phyloP scores from a whole-genome alignment of 2,329 filamentous ascomycete genomes.

The Triangularia setosa region DNA sequence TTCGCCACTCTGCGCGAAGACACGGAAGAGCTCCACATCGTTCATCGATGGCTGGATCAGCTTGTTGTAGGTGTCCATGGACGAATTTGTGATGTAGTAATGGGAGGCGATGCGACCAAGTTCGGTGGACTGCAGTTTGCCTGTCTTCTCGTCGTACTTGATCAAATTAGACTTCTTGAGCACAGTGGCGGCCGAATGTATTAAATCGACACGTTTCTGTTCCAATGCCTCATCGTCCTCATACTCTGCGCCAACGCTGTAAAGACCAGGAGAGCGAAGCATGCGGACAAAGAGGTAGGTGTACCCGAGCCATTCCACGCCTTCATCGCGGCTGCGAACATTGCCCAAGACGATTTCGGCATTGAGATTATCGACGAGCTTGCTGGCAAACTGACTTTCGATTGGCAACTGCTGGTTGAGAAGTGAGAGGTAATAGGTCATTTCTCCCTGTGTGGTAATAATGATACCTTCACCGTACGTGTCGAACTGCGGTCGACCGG shows the following conservation, averaged over 20 bases:
- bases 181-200: conserved; percentile 86
- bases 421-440: conserved; percentile 95
- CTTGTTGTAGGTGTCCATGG: conserved; percentile 95
- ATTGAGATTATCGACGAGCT: conserved; percentile 91
- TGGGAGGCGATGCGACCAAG: conserved; percentile 94
- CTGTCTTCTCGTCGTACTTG: conserved; percentile 93
- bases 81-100: conserved; percentile 95
- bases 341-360: conserved; percentile 95
- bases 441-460: conserved; percentile 90
- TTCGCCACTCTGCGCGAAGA: conserved; percentile 93
- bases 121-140: conserved; percentile 84
- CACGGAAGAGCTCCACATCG: conserved; percentile 91
- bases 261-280: conserved; percentile 90
- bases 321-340: conserved; percentile 85
- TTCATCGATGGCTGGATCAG: conserved; percentile 91
- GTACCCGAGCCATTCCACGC: conserved; percentile 98
- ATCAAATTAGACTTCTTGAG: conserved; percentile 83
- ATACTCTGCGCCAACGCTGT: conserved; percentile 94
- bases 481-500: conserved; percentile 92
- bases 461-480: conserved; percentile 98
- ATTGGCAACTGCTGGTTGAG: conserved; percentile 97
- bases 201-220: conserved; percentile 94
- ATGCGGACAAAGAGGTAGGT: conserved; percentile 98
- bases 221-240: conserved; percentile 87
- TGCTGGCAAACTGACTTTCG: conserved; percentile 91